Evolutionary conservation across 768 basidiomycete genomes (phyloP).

Genomic region (Collybia mongolica): DNA sequence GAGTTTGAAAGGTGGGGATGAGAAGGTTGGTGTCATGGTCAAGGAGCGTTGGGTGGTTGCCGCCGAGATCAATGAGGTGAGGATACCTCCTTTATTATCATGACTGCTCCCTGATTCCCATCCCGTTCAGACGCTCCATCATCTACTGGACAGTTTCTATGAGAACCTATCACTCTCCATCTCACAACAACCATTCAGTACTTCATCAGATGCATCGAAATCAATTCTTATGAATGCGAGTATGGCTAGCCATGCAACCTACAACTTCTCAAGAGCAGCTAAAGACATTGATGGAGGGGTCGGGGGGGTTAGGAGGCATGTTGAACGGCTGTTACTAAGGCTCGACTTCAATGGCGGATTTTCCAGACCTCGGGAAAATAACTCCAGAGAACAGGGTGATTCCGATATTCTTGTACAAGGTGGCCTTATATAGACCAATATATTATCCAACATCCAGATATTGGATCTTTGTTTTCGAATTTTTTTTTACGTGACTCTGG

Average conservation of each 20-base stretch:
- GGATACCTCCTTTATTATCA: conserved; percentile 11
- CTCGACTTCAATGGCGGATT: conserved; percentile 84
- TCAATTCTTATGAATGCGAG: conserved; percentile 62
- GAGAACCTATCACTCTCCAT: conserved; percentile 76
- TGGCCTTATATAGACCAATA: conserved; percentile 27
- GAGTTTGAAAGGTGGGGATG: conserved; percentile 57
- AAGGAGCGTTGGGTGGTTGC: conserved; percentile 67
- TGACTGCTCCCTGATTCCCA: neutral
- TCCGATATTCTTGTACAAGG: conserved; percentile 43
- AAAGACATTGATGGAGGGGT: conserved; percentile 53
- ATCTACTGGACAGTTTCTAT: conserved; percentile 73
- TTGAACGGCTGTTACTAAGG: conserved; percentile 78
- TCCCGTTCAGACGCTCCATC: conserved; percentile 55
- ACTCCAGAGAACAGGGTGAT: conserved; percentile 9
- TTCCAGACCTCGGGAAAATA: conserved; percentile 43
- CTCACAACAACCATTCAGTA: conserved; percentile 68
- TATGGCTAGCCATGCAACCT: conserved; percentile 52
- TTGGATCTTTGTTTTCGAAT: no score
- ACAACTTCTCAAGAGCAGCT: conserved; percentile 47
- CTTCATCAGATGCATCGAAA: conserved; percentile 67
- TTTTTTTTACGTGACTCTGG: no score
- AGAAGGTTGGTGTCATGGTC: conserved; percentile 70
- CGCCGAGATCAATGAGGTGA: conserved; percentile 76
- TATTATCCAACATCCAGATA: no score
- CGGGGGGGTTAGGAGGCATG: conserved; percentile 71